Evolutionary conservation across 2,329 filamentous ascomycete species (phyloP), one percentile per base, ranked within the genome.

Genomic region (Aspergillus ibericus): DNA sequence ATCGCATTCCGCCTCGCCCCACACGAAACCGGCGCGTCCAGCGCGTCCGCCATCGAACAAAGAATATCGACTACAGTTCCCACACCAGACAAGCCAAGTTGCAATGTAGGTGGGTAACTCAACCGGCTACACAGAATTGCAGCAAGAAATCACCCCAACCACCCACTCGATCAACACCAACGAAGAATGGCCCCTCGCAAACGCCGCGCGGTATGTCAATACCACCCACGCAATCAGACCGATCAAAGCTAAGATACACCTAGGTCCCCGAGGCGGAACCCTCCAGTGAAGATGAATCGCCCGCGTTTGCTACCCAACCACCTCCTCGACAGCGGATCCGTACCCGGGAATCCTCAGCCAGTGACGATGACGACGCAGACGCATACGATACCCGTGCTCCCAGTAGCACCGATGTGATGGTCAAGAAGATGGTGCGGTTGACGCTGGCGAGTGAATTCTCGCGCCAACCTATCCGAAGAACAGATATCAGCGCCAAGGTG

Each of bases 401-500:
- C 3, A 71, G 64, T 29, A 72, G 66, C 57, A 61, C 64, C 4
- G 72, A 76, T 46, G 70, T 73, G 47, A 78, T 86, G 71, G 81
- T 84, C 6, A 87, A 86, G 70, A 86, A 85, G 67, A 72, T 88
- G 55, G 84, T 88, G 46, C 82, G 86, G 2, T 76, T 88, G 40
- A 86, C 85, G 1, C 70, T 88, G 9, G 78, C 85, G 5, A 83
- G 82, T 71, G 86, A 88, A 65, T 85, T 84, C 68, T 78, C 84
- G 20, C 80, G 86, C 15, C 78, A 77, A 54, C 81, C 83, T 0
- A 83, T 88, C 48, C 81, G 84, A 38, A 75, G 86, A 32, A 75
- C 75, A 34, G 86, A 88, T 52, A 83, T 88, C 60, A 81, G 76
- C 54, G 75, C 81, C 51, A 87, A 86, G 68, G 91, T 96, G 0